Evolutionary conservation across 768 basidiomycete genomes (phyloP).

Genomic region (Amyloporia xantha): DNA sequence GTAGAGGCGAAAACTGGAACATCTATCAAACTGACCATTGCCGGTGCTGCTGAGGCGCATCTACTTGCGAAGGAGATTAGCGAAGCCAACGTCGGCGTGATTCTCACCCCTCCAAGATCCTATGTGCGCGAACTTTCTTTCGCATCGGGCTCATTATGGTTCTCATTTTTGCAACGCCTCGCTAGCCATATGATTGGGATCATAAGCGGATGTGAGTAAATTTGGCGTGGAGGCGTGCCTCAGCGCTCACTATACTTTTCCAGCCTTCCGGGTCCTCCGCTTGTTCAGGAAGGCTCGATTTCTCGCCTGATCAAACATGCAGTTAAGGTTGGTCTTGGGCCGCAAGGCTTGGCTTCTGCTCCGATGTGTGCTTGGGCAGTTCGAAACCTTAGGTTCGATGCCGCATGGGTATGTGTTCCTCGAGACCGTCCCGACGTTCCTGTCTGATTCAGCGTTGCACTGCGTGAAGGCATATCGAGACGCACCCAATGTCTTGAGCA

Average conservation of each 20-base stretch:
- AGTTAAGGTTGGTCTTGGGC: constrained; percentile 57
- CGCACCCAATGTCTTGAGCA: constrained; percentile 15
- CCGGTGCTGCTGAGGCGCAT: constrained; percentile 55
- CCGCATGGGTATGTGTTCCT: constrained; percentile 40
- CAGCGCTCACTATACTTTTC: neutral
- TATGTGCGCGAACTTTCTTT: constrained; percentile 25
- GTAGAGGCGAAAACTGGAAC: constrained; percentile 33
- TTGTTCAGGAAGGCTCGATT: constrained; percentile 46
- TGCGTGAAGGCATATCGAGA: constrained; percentile 18
- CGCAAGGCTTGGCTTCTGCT: constrained; percentile 19
- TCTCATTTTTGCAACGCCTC: neutral
- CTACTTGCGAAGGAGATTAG: constrained; percentile 59
- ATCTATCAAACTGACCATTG: constrained; percentile 36
- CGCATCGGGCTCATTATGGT: neutral
- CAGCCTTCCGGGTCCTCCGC: constrained; percentile 66
- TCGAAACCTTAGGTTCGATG: constrained; percentile 26
- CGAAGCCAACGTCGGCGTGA: constrained; percentile 59
- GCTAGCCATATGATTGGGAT: constrained; percentile 54
- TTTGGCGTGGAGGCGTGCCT: neutral
- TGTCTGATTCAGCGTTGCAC: constrained; percentile 12
- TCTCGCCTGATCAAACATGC: constrained; percentile 47
- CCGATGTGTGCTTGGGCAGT: constrained; percentile 20
- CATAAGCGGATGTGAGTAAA: constrained; percentile 48
- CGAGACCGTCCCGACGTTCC: too few relatives aligned
- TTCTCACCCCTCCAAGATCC: constrained; percentile 56